These are phyloP conservation scores for Nicotiana attenuata DNA, from an alignment of 257 asterid species.

Conservation along the genomic window DNA sequence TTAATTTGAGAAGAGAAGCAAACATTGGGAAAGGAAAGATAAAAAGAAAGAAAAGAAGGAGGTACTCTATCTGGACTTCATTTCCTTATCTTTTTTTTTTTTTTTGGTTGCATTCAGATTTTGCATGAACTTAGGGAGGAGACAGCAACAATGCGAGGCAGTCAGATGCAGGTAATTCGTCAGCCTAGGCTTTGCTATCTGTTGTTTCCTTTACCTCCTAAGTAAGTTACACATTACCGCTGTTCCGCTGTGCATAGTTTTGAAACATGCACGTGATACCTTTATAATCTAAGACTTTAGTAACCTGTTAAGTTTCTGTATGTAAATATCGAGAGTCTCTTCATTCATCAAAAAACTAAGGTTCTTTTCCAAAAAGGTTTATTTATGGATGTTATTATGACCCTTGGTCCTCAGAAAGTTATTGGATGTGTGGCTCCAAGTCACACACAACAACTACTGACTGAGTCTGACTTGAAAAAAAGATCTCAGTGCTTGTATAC, in stretches of 20 bases:
- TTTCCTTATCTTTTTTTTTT: neutral
- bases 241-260: neutral
- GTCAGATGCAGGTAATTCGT: conserved; percentile 78
- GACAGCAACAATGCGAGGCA: conserved; percentile 75
- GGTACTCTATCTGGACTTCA: neutral
- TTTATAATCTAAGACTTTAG: neutral
- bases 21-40: neutral
- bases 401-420: neutral
- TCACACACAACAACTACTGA: neutral
- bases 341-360: neutral
- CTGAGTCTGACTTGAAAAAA: neutral
- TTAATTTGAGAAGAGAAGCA: neutral
- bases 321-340: neutral
- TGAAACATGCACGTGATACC: neutral
- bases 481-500: neutral
- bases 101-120: conserved; percentile 36
- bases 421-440: neutral
- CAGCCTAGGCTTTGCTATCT: neutral
- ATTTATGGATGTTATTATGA: neutral
- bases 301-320: neutral
- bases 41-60: neutral
- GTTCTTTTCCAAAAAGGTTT: neutral
- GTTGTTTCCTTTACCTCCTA: neutral
- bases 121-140: conserved; percentile 89
- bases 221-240: neutral